These are phyloP conservation scores for Alternaria infectoria DNA, from an alignment of 2,329 filamentous ascomycete genomes.

Conservation along the genomic window DNA sequence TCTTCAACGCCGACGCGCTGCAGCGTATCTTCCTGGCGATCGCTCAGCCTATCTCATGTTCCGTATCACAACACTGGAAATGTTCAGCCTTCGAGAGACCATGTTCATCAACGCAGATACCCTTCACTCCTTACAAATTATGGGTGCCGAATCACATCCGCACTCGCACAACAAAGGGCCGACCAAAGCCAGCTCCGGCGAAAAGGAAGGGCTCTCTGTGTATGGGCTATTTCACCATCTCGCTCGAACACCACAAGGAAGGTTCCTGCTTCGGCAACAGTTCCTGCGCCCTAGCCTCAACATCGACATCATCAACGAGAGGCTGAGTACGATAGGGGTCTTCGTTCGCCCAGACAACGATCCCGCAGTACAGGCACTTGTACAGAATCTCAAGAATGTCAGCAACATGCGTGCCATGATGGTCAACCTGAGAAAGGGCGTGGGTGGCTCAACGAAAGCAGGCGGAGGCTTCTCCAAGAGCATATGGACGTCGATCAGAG, in stretches of 20 bases:
- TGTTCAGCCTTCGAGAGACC: conserved; percentile 71
- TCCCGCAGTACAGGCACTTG: conserved; percentile 61
- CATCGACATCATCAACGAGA: conserved; percentile 69
- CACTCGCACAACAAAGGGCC: conserved; percentile 79
- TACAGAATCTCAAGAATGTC: conserved; percentile 69
- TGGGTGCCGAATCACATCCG: conserved; percentile 82
- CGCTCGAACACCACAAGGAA: conserved; percentile 80
- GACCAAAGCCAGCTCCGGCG: conserved; percentile 63
- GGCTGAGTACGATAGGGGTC: conserved; percentile 71
- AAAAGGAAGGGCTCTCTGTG: conserved; percentile 82
- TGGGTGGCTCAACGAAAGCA: conserved; percentile 61
- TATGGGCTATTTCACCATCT: conserved; percentile 82
- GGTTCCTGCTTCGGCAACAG: conserved; percentile 72
- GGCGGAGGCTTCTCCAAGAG: conserved; percentile 66
- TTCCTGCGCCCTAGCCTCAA: conserved; percentile 82
- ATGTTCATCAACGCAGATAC: conserved; percentile 85
- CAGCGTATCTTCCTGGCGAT: conserved; percentile 68
- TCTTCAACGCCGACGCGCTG: conserved; percentile 70
- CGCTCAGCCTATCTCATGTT: conserved; percentile 62
- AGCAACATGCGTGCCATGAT: conserved; percentile 77
- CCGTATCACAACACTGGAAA: conserved; percentile 69
- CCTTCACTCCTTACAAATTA: conserved; percentile 80
- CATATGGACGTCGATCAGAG: conserved; percentile 74
- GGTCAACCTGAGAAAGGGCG: conserved; percentile 76
- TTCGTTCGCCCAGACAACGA: conserved; percentile 73